Base-by-base conservation (phyloP, 257 asterid genomes). In the Rubia yunnanensis region DNA sequence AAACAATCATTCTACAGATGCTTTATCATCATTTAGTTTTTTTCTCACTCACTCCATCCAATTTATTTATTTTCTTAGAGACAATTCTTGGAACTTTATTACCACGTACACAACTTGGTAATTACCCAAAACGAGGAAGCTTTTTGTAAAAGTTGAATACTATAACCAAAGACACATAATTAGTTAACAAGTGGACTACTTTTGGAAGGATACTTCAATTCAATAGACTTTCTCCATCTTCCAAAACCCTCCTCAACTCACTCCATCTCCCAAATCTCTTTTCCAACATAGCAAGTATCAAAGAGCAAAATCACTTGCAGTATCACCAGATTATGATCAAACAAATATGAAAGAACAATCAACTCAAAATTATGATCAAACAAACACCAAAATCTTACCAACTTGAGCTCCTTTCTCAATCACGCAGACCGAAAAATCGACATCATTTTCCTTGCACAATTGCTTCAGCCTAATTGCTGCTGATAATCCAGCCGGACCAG, bases 401-500 rank as follows among this genome's bases (percentile, higher is more conserved):
- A 94, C 87, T 86, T 94, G 90, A 68, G 99, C 96, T 34, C 99
- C 97, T 77, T 94, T 94, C 84, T 94, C 99, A 55, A 94, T 94
- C 48, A 94, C 92, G 67, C 99, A 94, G 11, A 94, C 95, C 0
- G 99, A 88, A 26, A 94, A 74, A 79, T 94, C 92, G 64, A 81
- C 82, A 69, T 85, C 85, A 10, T 82, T 90, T 69, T 83, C 85
- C 71, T 73, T 76, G 81, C 99, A 87, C 63, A 94, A 68, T 36
- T 94, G 99, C 79, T 94, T 94, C 84, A 94, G 74, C 66, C 79
- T 81, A 66, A 94, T 90, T 34, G 99, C 99, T 10, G 99, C 96
- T 3, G 99, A 94, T 56, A 94, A 71, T 9, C 99, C 99, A 75
- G 99, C 96, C 53, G 99, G 97, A 1, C 99, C 99, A 7, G 95